Evolutionary conservation across 805 yeast species (phyloP).

Genomic region (Kodamaea restingae): DNA sequence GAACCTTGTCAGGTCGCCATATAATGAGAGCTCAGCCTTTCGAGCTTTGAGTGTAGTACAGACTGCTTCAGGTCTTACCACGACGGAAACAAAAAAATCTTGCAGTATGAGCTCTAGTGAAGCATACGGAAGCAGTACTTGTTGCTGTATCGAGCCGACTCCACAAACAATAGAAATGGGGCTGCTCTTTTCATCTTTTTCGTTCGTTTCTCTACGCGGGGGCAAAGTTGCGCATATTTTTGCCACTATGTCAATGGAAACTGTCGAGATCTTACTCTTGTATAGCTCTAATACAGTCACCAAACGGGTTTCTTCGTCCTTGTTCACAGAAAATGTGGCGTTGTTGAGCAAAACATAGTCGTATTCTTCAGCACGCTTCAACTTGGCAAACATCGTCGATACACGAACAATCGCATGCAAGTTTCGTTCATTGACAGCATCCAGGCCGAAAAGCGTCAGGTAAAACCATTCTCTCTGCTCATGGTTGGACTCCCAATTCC

Average conservation of each 20-base stretch:
- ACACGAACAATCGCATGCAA: background rate
- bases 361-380: conserved; percentile 1
- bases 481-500: conserved; percentile 84
- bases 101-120: conserved; percentile 8
- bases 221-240: too few species aligned
- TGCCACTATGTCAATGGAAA: conserved; percentile 9
- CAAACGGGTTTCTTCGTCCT: background rate
- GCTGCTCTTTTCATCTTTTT: too few species aligned
- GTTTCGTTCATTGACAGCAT: background rate
- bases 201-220: too few species aligned
- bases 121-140: conserved; percentile 11
- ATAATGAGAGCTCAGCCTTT: conserved; percentile 6
- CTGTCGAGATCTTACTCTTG: conserved; percentile 18
- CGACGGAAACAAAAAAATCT: conserved; percentile 2
- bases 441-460: conserved; percentile 38
- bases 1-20: conserved; percentile 8
- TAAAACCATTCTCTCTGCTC: conserved; percentile 56
- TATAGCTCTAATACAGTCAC: conserved; percentile 11
- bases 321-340: conserved; percentile 1
- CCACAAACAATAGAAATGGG: background rate
- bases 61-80: background rate
- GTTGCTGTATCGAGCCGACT: conserved; percentile 10
- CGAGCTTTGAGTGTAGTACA: background rate
- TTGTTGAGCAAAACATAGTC: conserved; percentile 18
- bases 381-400: conserved; percentile 5